phyloP scores from a whole-genome alignment of 2,329 filamentous ascomycete species.

The Apiospora kogelbergensis region DNA sequence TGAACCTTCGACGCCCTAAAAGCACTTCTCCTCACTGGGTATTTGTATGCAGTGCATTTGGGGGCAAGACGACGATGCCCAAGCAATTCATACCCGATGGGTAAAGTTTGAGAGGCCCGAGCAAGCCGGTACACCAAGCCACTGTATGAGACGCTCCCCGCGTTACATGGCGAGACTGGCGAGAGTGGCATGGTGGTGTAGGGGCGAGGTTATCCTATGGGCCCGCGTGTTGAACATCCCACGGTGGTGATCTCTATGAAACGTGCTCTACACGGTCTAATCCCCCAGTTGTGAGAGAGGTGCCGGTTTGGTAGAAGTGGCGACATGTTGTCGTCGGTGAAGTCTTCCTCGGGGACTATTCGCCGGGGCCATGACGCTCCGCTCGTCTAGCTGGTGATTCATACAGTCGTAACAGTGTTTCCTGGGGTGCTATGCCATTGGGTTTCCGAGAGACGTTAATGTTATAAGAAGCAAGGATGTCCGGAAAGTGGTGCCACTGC shows the following conservation, averaged over 20 bases:
- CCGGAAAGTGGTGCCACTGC: neutral
- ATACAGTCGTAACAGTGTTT: neutral
- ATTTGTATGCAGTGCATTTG: neutral
- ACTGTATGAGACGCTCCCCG: neutral
- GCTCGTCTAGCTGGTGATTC: neutral
- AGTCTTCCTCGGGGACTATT: neutral
- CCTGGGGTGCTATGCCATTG: neutral
- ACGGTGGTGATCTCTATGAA: neutral
- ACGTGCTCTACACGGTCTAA: neutral
- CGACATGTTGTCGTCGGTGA: neutral
- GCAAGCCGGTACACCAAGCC: neutral
- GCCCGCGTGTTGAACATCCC: neutral
- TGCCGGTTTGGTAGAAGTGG: neutral
- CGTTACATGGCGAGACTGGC: slow-evolving; percentile 1
- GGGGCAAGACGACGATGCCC: neutral
- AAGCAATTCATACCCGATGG: neutral
- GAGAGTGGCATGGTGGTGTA: neutral
- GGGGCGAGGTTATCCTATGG: slow-evolving; percentile 1
- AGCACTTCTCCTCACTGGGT: neutral
- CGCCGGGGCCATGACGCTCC: neutral
- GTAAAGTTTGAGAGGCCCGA: neutral
- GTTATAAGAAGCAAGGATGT: neutral
- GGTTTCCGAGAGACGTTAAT: neutral
- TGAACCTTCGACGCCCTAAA: neutral
- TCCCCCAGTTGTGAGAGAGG: neutral